These are phyloP conservation scores for Gastrolobium bilobum DNA, from an alignment of 306 rosid genomes.

Conservation along the genomic window DNA sequence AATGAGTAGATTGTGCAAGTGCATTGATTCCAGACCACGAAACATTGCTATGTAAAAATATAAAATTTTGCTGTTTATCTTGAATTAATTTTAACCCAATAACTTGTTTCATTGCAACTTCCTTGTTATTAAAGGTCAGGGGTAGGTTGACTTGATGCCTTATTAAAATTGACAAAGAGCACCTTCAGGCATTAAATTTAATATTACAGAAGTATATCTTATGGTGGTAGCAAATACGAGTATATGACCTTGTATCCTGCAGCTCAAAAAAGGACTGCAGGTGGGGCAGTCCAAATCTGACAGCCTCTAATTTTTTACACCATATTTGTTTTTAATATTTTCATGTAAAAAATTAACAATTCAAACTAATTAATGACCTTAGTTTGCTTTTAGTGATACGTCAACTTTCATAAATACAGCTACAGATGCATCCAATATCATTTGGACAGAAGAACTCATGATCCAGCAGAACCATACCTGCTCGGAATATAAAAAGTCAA, in stretches of 20 bases:
- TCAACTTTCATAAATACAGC: conserved; percentile 25
- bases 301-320: no score
- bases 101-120: background rate
- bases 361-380: background rate
- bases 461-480: conserved; percentile 62
- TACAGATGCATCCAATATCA: conserved; percentile 10
- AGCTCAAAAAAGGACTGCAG: no score
- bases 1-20: background rate
- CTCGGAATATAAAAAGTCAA: conserved; percentile 60
- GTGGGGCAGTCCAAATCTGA: no score
- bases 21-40: background rate
- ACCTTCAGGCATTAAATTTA: background rate
- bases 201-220: conserved; percentile 7
- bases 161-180: background rate
- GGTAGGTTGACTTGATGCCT: conserved; percentile 7
- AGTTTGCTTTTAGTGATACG: conserved; percentile 35
- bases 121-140: background rate
- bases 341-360: conserved; percentile 8
- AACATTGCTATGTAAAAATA: background rate
- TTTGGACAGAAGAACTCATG: conserved; percentile 33
- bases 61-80: background rate
- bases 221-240: background rate
- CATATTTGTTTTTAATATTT: background rate
- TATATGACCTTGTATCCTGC: no score
- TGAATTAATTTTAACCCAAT: background rate